A percentile compares a stretch with the other conserved stretches of the same genome.
Conservation (phyloP, 306 rosid genomes). For the Abrus pulchellus region DNA sequence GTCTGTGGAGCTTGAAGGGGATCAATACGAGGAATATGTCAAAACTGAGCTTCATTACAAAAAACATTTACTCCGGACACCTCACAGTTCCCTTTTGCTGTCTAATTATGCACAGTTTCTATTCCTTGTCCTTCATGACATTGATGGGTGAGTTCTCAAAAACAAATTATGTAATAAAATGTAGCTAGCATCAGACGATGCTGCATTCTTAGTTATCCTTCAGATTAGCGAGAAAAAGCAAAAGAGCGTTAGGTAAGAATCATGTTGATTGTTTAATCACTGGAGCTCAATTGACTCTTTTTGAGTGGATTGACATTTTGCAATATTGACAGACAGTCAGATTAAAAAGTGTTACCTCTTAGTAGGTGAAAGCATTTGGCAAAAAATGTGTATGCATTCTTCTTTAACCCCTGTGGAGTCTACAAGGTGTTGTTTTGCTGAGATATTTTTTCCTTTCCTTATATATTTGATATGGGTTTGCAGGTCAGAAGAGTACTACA, state of each 20-base stretch:
- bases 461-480: slow-evolving; percentile 21
- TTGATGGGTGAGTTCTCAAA: slow-evolving; percentile 58
- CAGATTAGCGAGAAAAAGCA: background rate
- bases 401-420: background rate
- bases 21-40: slow-evolving; percentile 59
- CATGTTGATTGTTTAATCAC: slow-evolving; percentile 15
- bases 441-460: background rate
- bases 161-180: slow-evolving; percentile 22
- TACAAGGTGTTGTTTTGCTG: background rate
- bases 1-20: slow-evolving; percentile 66
- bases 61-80: slow-evolving; percentile 54
- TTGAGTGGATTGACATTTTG: slow-evolving; percentile 24
- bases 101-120: slow-evolving; percentile 89
- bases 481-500: slow-evolving; percentile 89
- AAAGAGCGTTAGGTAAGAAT: background rate
- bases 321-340: background rate
- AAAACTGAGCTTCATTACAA: slow-evolving; percentile 71
- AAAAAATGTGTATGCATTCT: slow-evolving; percentile 2
- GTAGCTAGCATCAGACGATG: background rate
- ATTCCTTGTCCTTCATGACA: slow-evolving; percentile 68
- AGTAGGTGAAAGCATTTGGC: background rate
- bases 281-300: background rate
- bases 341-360: background rate
- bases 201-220: background rate
- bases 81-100: slow-evolving; percentile 74